Evolutionary conservation across 164 flowering plant species (phyloP), one percentile per base, ranked within the genome.

Genomic region (Magnolia officinalis): DNA sequence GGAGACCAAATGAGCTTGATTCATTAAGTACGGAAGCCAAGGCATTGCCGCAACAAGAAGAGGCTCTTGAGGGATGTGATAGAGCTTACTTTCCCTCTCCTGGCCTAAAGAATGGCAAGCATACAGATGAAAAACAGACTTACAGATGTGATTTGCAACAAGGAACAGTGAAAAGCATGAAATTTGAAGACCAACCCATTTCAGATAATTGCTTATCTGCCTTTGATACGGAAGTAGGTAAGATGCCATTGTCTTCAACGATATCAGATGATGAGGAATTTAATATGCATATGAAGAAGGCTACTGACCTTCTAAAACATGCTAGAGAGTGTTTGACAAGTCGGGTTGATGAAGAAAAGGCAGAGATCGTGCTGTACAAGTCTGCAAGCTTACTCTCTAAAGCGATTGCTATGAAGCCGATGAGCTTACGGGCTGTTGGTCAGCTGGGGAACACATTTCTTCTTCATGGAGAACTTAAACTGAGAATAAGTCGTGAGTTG

Each of bases 371-470:
- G 63, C 68, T 95, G 67, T 77, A 83, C 75, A 85, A 87, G 72
- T 86, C 94, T 74, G 87, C 93, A 21, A 77, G 78, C 31, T 77
- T 95, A 75, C 95, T 95, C 55, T 80, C 89, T 11, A 83, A 84
- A 82, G 98, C 98, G 75, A 77, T 84, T 74, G 82, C 85, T 9
- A 80, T 93, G 89, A 91, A 91, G 75, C 98, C 98, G 18, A 83
- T 83, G 88, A 95, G 96, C 84, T 83, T 95, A 78, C 76, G 89
- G 79, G 97, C 97, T n/a, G 90, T 91, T 50, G 98, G 98, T 26
- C 96, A 88, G 78, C 81, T 93, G 82, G 98, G 98, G 24, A 95
- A 95, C 84, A 88, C 97, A 63, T 91, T 84, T 73, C 96, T 95
- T 83, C 89, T 93, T 72, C 97, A 90, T 74, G 99, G 99, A 79